phyloP scores from a whole-genome alignment of 2,329 filamentous ascomycete genomes.

The Pseudomassariella vexata region DNA sequence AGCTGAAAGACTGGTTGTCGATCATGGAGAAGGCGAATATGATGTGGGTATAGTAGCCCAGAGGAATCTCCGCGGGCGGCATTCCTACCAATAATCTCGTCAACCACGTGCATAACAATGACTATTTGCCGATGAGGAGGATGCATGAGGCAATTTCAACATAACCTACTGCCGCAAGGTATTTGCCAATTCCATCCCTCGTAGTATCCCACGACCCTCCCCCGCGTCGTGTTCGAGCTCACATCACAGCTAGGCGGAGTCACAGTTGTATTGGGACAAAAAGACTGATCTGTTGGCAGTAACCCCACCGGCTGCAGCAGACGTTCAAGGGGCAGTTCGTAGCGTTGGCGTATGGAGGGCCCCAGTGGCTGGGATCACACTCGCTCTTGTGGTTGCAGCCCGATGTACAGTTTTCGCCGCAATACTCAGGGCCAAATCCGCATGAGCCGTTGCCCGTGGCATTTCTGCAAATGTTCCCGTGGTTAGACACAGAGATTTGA shows the following conservation, averaged over 20 bases:
- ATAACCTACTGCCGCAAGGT: constrained; percentile 13
- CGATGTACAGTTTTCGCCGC: constrained; percentile 16
- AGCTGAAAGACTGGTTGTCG: constrained; percentile 21
- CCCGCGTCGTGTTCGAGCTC: no score
- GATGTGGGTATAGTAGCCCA: constrained; percentile 23
- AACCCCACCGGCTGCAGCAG: constrained; percentile 28
- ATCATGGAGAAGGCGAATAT: constrained; percentile 28
- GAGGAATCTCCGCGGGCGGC: constrained; percentile 16
- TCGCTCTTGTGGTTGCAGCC: constrained; percentile 19
- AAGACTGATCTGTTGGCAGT: no score
- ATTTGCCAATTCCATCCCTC: constrained; percentile 18
- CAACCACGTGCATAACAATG: no score
- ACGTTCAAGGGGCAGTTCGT: constrained; percentile 28
- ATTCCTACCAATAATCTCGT: constrained; percentile 10
- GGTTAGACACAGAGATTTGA: no score
- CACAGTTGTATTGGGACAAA: no score
- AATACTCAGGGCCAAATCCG: no score
- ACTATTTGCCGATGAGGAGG: no score
- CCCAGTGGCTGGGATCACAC: constrained; percentile 25
- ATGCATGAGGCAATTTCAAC: no score
- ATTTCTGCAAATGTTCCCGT: no score
- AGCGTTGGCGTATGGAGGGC: constrained; percentile 13
- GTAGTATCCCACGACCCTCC: constrained; percentile 21
- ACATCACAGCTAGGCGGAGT: no score
- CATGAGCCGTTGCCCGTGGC: no score